These are phyloP conservation scores for Lathyrus tuberosus DNA, from an alignment of 306 rosid species.

Conservation along the genomic window DNA sequence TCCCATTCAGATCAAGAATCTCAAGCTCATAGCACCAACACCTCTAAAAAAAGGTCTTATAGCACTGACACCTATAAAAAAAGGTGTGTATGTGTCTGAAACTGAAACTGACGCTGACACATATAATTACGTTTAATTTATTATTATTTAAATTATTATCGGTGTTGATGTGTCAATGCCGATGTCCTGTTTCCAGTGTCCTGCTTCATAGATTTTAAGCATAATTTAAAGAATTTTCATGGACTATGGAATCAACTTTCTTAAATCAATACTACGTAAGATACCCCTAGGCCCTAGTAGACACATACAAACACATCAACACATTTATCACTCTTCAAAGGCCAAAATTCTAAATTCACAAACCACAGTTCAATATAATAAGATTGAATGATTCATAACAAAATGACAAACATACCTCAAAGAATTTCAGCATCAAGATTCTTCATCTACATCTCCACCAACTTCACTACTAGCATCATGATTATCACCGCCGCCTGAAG, in stretches of 20 bases:
- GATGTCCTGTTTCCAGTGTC: too few species aligned
- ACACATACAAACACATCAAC: background rate
- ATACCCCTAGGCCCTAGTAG: background rate
- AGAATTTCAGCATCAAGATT: conserved; percentile 10
- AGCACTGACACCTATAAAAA: too few species aligned
- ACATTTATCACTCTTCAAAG: background rate
- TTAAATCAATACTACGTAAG: background rate
- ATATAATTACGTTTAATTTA: too few species aligned
- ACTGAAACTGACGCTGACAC: too few species aligned
- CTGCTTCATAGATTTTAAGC: background rate
- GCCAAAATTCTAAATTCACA: background rate
- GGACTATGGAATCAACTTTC: background rate
- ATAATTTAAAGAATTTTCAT: background rate
- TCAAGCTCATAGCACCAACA: background rate
- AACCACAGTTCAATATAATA: background rate
- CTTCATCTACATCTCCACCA: background rate
- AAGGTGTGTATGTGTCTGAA: too few species aligned
- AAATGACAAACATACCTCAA: conserved; percentile 12
- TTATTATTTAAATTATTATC: too few species aligned
- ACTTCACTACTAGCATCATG: background rate
- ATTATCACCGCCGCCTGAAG: background rate
- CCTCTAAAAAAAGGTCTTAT: too few species aligned
- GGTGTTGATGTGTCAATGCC: too few species aligned
- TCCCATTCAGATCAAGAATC: background rate
- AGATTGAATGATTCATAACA: background rate